These are phyloP conservation scores for Purshia tridentata DNA, from an alignment of 306 rosid species.

Conservation along the genomic window DNA sequence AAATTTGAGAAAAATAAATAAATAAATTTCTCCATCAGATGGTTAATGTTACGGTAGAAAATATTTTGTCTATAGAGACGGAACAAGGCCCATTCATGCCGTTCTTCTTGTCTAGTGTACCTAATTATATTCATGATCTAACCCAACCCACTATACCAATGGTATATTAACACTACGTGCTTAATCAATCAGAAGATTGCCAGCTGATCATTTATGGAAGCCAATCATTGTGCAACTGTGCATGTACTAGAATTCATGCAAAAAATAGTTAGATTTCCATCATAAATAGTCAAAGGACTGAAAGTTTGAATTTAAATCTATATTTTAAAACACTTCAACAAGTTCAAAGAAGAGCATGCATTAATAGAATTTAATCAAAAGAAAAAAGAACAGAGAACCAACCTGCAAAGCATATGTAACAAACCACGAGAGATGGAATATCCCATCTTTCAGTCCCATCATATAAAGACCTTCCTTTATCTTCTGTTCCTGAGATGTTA, in stretches of 20 bases:
- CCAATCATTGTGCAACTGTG: background rate
- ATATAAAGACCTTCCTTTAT: constrained; percentile 95
- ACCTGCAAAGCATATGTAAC: constrained; percentile 89
- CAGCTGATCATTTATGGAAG: constrained; percentile 6
- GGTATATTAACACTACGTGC: background rate
- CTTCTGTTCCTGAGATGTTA: constrained; percentile 77
- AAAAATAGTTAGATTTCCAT: background rate
- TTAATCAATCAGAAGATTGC: background rate
- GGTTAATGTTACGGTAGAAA: too few relatives aligned
- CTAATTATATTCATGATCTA: background rate
- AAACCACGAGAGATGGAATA: constrained; percentile 94
- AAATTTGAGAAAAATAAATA: background rate
- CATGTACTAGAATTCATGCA: background rate
- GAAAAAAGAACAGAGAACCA: constrained; percentile 19
- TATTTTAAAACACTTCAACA: background rate
- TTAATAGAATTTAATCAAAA: constrained; percentile 9
- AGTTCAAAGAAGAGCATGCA: background rate
- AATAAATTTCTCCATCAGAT: background rate
- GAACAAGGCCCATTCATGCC: too few relatives aligned
- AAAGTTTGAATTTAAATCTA: background rate
- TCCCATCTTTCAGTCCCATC: constrained; percentile 94
- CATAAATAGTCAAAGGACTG: constrained; percentile 1
- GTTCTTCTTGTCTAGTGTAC: background rate
- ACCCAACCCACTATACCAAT: background rate
- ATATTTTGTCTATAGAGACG: too few relatives aligned